Percentiles rank a stretch among this genome's conserved stretches.
These are phyloP conservation scores for Strobilomyces confusus DNA, from an alignment of 768 basidiomycete species.

Conservation along the genomic window DNA sequence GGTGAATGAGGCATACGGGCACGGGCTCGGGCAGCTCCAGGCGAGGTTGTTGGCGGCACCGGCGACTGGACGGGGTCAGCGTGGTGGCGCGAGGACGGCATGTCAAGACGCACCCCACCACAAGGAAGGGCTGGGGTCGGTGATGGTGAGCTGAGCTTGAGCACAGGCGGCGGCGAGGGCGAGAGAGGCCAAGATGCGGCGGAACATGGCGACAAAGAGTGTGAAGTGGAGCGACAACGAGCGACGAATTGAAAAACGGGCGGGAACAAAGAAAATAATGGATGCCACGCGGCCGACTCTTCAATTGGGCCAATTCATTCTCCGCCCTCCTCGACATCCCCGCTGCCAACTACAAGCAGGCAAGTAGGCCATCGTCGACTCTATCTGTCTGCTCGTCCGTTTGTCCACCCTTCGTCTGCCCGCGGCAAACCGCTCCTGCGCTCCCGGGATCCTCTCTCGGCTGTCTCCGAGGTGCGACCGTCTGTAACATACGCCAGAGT, in stretches of 20 bases:
- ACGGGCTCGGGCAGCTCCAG: slow-evolving; percentile 50
- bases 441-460: too few relatives aligned
- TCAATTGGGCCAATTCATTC: slow-evolving; percentile 17
- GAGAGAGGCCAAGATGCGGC: slow-evolving; percentile 33
- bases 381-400: too few relatives aligned
- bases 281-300: background rate
- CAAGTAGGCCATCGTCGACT: too few relatives aligned
- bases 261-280: slow-evolving; percentile 6
- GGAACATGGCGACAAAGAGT: slow-evolving; percentile 28
- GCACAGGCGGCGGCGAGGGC: slow-evolving; percentile 36
- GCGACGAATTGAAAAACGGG: slow-evolving; percentile 12
- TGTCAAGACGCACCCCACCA: slow-evolving; percentile 58
- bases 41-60: slow-evolving; percentile 50
- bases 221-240: slow-evolving; percentile 22
- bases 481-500: too few relatives aligned
- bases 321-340: slow-evolving; percentile 19
- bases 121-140: slow-evolving; percentile 38
- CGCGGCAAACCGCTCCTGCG: too few relatives aligned
- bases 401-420: too few relatives aligned
- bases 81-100: background rate
- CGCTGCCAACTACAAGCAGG: too few relatives aligned
- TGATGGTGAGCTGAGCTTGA: slow-evolving; percentile 41
- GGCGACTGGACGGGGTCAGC: slow-evolving; percentile 40
- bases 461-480: too few relatives aligned
- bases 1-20: slow-evolving; percentile 41